These are phyloP conservation scores for Penicillium roqueforti DNA, from an alignment of 495 filamentous ascomycete species.

Conservation along the genomic window DNA sequence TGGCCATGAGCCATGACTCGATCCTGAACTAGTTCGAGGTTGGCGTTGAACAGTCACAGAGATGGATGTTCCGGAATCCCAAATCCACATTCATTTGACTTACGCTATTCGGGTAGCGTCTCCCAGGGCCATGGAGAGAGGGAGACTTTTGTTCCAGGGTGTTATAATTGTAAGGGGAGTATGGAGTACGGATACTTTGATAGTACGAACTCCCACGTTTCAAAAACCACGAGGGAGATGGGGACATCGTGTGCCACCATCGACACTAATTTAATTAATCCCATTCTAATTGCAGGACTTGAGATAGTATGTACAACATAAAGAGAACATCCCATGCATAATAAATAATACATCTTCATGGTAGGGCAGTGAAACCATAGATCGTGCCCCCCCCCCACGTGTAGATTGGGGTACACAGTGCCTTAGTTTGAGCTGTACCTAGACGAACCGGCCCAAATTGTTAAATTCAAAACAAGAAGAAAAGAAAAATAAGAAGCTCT, in stretches of 20 bases:
- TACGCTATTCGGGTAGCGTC: constrained; percentile 1
- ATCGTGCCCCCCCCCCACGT: background rate
- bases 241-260: too few species aligned
- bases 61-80: background rate
- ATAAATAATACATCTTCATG: too few species aligned
- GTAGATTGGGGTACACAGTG: background rate
- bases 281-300: too few species aligned
- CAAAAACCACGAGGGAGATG: too few species aligned
- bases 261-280: too few species aligned
- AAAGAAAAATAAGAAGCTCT: background rate
- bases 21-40: constrained; percentile 1
- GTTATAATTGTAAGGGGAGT: background rate
- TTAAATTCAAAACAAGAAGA: background rate
- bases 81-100: background rate
- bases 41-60: constrained; percentile 1
- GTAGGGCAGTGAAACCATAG: background rate
- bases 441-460: too few species aligned
- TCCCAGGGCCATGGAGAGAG: constrained; percentile 3
- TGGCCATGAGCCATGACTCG: background rate
- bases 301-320: too few species aligned
- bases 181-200: background rate
- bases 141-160: background rate
- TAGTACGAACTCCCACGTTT: too few species aligned
- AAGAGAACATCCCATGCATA: too few species aligned
- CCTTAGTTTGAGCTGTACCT: background rate